phyloP scores from a whole-genome alignment of 2,329 filamentous ascomycete species.

The Penicillium sp. region DNA sequence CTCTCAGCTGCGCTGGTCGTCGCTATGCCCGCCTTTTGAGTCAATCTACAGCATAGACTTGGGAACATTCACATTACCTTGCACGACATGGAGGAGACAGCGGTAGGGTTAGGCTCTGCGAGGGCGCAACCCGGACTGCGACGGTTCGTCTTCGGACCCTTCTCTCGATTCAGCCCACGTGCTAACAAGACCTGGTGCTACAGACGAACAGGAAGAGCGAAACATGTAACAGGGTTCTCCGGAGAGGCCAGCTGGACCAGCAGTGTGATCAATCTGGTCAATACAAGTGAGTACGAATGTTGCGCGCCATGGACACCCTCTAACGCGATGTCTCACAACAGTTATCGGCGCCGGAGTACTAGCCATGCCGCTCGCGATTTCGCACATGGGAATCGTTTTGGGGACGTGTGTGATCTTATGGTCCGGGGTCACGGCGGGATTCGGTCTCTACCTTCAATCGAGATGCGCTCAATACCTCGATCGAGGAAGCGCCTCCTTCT shows the following conservation, averaged over 20 bases:
- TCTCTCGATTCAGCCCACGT: not conserved
- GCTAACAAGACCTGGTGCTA: not conserved
- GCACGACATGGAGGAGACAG: slow-evolving; percentile 34
- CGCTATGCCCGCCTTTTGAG: slow-evolving; percentile 24
- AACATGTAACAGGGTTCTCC: slow-evolving; percentile 65
- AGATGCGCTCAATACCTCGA: slow-evolving; percentile 92
- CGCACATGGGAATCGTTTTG: slow-evolving; percentile 88
- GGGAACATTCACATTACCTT: slow-evolving; percentile 4
- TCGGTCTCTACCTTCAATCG: slow-evolving; percentile 92
- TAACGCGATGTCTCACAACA: slow-evolving; percentile 36
- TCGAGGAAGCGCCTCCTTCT: slow-evolving; percentile 84
- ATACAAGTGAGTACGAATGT: slow-evolving; percentile 68
- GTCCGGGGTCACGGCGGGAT: slow-evolving; percentile 84
- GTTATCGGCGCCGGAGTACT: slow-evolving; percentile 92
- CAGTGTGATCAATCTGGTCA: slow-evolving; percentile 91
- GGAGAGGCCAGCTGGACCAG: slow-evolving; percentile 86
- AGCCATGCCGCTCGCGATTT: slow-evolving; percentile 92
- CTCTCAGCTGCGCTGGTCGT: slow-evolving; percentile 23
- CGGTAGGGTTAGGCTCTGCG: slow-evolving; percentile 26
- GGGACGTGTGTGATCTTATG: slow-evolving; percentile 83
- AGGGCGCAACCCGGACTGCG: slow-evolving; percentile 27
- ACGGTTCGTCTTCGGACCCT: slow-evolving; percentile 24
- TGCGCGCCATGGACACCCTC: not conserved
- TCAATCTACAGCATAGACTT: slow-evolving; percentile 14
- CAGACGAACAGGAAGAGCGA: slow-evolving; percentile 49